Base-by-base conservation (phyloP, 2,329 filamentous ascomycete species). In the Myriosclerotinia scirpicola region DNA sequence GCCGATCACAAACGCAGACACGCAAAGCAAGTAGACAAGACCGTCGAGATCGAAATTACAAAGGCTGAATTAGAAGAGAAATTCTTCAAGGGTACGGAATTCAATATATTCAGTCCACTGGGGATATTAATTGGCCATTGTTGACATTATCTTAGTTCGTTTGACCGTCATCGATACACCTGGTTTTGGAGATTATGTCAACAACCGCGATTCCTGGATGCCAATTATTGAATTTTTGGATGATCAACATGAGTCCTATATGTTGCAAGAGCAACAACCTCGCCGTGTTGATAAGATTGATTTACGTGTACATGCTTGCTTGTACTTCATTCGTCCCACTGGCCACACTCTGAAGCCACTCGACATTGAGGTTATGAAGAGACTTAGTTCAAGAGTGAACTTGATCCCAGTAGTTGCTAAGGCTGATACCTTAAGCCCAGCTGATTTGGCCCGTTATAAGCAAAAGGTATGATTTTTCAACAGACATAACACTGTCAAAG, bases 121-220 rank as follows among this genome's bases (percentile, higher is more conserved):
- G 30, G 34, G 46, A n/a, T 38, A 22, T 52, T 42, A 40, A 64
- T 14, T 69, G 54, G 38, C 30, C 44, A 38, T 54, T 55, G 64
- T 68, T 74, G 65, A 74, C 68, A 69, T 50, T 69, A 68, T 64
- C 69, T 64, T 77, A 98, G 95, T 99, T 79, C 95, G 95, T 79
- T 84, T 99, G 78, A 99, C 95, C 72, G 95, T 99, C 77, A 99
- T 99, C 79, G 95, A 99, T 80, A 99, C 95, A 71, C 95, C 95
- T 76, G 95, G 95, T 75, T 99, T 99, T 78, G 95, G 95, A 80
- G 95, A 99, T 87, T 99, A 99, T 79, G 95, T 99, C 80, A 99
- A 99, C 90, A 99, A 99, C 87, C 91, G 94, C 78, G 95, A 99
- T 81, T 98, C 95, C 71, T 99, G 95, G 95, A 96, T 97, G 87